phyloP scores from a whole-genome alignment of 768 basidiomycete species.

The Cystobasidiopsis lactophilus region DNA sequence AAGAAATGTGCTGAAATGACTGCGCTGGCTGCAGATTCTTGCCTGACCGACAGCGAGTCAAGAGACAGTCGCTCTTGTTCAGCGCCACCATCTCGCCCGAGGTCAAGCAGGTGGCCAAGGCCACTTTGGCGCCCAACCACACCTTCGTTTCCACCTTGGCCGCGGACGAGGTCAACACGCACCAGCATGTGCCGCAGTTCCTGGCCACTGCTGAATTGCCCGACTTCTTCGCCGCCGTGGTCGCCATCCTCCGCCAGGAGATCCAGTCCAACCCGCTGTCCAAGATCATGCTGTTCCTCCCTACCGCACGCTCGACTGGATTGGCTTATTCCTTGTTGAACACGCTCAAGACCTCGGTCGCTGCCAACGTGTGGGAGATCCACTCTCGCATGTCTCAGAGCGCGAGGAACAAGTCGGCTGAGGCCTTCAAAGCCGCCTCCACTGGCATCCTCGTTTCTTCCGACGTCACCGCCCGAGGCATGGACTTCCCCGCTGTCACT shows the following conservation, averaged over 20 bases:
- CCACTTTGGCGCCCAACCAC: conserved; percentile 23
- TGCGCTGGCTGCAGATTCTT: conserved; percentile 27
- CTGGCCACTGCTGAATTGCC: conserved; percentile 18
- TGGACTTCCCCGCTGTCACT: conserved; percentile 47
- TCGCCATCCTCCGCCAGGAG: conserved; percentile 27
- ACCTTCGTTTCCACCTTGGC: conserved; percentile 38
- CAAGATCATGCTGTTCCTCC: conserved; percentile 40
- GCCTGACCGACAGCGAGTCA: conserved; percentile 20
- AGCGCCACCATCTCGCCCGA: conserved; percentile 29
- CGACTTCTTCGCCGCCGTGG: conserved; percentile 29
- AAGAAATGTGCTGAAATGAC: conserved; percentile 6
- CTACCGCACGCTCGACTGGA: conserved; percentile 40
- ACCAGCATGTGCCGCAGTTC: conserved; percentile 53
- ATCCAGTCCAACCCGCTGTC: conserved; percentile 20
- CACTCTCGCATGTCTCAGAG: conserved; percentile 37
- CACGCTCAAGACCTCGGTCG: conserved; percentile 7
- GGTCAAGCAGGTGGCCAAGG: conserved; percentile 26
- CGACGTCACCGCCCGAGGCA: conserved; percentile 34
- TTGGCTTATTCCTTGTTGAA: conserved; percentile 27
- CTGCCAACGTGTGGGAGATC: conserved; percentile 21
- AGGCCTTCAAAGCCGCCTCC: conserved; percentile 29
- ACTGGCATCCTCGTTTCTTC: conserved; percentile 29
- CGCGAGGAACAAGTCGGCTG: conserved; percentile 31
- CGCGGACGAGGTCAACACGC: conserved; percentile 38
- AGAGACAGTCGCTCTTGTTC: conserved; percentile 32